Percentiles rank a stretch among this genome's conserved stretches.
phyloP scores from a whole-genome alignment of 2,329 filamentous ascomycete genomes.

The Alternaria sp. region DNA sequence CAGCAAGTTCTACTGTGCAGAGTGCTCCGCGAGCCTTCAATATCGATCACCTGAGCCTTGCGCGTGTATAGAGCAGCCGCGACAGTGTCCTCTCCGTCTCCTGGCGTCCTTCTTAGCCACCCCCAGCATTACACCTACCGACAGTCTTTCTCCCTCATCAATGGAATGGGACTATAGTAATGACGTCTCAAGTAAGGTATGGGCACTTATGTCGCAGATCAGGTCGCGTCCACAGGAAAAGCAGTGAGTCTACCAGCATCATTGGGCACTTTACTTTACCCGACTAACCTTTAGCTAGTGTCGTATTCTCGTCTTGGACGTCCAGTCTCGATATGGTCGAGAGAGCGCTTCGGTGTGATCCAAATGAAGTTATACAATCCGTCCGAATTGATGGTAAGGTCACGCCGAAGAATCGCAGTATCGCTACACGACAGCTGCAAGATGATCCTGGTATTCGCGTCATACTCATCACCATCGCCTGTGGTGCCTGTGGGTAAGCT shows the following conservation, averaged over 20 bases:
- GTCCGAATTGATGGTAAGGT: slow-evolving; percentile 59
- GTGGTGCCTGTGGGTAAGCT: slow-evolving; percentile 59
- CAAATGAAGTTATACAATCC: slow-evolving; percentile 33
- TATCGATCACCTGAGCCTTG: not conserved
- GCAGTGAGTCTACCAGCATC: not conserved
- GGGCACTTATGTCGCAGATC: not conserved
- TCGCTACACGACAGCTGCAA: slow-evolving; percentile 51
- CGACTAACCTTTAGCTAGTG: slow-evolving; percentile 36
- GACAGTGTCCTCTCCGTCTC: not conserved
- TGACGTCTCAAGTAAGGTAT: not conserved
- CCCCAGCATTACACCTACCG: not conserved
- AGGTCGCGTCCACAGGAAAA: not conserved
- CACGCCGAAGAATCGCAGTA: slow-evolving; percentile 50
- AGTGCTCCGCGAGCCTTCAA: not conserved
- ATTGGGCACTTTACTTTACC: accelerated
- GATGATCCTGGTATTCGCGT: slow-evolving; percentile 48
- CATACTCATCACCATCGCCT: slow-evolving; percentile 57
- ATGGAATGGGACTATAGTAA: not conserved
- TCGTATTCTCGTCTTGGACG: slow-evolving; percentile 61
- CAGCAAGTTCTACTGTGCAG: not conserved
- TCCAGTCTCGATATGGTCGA: slow-evolving; percentile 57
- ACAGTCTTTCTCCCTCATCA: not conserved
- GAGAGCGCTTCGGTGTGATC: not conserved
- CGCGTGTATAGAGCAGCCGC: not conserved
- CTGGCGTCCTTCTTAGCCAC: not conserved